These are phyloP conservation scores for Nicotiana attenuata DNA, from an alignment of 257 asterid genomes.

Conservation along the genomic window DNA sequence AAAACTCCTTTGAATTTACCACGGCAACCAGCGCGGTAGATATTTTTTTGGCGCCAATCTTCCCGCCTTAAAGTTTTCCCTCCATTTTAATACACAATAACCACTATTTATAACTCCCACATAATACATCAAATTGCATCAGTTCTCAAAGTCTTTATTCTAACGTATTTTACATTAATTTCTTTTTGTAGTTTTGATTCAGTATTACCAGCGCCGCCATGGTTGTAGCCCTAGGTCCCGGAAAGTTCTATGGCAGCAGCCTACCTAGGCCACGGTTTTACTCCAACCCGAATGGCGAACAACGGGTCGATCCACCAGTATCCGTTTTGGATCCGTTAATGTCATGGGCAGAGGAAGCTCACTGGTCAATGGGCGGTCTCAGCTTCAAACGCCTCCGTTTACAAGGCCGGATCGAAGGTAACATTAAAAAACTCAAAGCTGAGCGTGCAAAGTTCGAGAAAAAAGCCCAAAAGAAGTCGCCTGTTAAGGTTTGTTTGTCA, in stretches of 20 bases:
- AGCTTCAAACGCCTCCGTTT: slow-evolving; percentile 72
- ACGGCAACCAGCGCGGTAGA: too few relatives aligned
- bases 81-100: neutral
- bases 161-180: too few relatives aligned
- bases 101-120: neutral
- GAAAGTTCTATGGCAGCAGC: slow-evolving; percentile 88
- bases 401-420: slow-evolving; percentile 93
- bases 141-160: neutral
- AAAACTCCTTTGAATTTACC: too few relatives aligned
- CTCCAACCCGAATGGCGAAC: slow-evolving; percentile 49
- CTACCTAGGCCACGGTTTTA: slow-evolving; percentile 80
- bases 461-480: slow-evolving; percentile 14
- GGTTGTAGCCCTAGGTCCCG: slow-evolving; percentile 79
- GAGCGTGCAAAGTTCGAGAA: slow-evolving; percentile 39
- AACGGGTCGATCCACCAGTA: slow-evolving; percentile 69
- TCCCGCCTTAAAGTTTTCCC: neutral
- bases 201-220: slow-evolving; percentile 20
- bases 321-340: slow-evolving; percentile 64
- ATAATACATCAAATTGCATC: neutral
- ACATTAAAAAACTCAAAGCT: slow-evolving; percentile 50
- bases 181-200: too few relatives aligned
- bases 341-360: slow-evolving; percentile 85
- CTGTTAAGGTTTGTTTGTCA: neutral
- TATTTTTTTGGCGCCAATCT: neutral
- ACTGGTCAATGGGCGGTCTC: slow-evolving; percentile 97